Base-by-base conservation (phyloP, 2,329 filamentous ascomycete species). In the Aspergillus alliaceus region DNA sequence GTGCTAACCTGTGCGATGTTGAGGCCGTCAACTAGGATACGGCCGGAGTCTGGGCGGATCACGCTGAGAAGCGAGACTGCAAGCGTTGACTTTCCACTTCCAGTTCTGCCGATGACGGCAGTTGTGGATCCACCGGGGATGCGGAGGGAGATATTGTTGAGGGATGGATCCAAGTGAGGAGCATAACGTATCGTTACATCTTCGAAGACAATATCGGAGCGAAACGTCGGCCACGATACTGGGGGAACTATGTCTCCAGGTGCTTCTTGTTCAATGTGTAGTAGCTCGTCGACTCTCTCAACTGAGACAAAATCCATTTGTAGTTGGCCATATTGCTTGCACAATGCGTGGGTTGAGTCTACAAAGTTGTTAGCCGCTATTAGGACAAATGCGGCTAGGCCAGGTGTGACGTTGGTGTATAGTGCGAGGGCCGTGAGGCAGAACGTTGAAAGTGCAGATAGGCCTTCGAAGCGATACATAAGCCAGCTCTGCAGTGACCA, bases 271-370 rank as follows among this genome's bases (percentile, higher is more conserved):
- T 93, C 89, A 0, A 96, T 82, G 57, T 90, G 84, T 1, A 95
- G 80, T 0, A 96, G 82, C 72, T 95, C 90, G 9, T 95, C 86
- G 0, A 96, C 88, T 39, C 92, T 85, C 74, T 96, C 92, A 0
- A 96, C 90, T 0, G 90, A 93, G 0, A 96, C 91, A 64, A 96
- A 96, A 69, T 96, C 89, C 84, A 96, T 92, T 70, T 96, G 91
- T 1, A 96, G 81, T 67, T 90, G 86, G 2, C 92, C 92, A 66
- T 96, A 96, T 57, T 86, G 84, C 59, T 86, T 86, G 73, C 92
- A 96, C 0, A 96, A 82, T 1, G 79, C 77, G 67, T 93, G 90
- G 0, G 90, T 93, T 7, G 86, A 82, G 9, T 78, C 73, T 18
- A 93, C 90, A 61, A 90, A 76, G 48, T 70, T 74, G 54, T 83